Conservation (phyloP, 140 eudicot genomes). For the Cichorium intybus region DNA sequence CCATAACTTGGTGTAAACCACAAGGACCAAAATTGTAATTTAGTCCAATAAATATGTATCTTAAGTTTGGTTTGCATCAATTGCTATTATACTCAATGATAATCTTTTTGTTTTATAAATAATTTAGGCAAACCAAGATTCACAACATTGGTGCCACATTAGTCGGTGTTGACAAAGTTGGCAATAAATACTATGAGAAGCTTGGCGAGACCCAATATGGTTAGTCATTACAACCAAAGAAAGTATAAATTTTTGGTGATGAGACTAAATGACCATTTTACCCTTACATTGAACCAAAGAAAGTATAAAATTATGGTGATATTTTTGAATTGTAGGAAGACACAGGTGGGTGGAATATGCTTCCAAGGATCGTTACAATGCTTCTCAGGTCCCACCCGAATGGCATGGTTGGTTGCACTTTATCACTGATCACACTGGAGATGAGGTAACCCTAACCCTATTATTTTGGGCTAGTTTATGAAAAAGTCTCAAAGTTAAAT, state of each 20-base stretch:
- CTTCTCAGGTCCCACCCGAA: slow-evolving; percentile 97
- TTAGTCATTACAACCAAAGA: slow-evolving; percentile 30
- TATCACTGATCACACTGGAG: slow-evolving; percentile 93
- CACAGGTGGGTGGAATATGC: slow-evolving; percentile 99
- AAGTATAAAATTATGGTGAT: too few relatives aligned
- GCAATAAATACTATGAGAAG: slow-evolving; percentile 84
- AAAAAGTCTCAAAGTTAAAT: too few relatives aligned
- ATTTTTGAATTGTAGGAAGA: slow-evolving; percentile 48
- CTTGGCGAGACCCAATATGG: slow-evolving; percentile 79
- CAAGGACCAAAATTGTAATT: too few relatives aligned
- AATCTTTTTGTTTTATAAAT: slow-evolving; percentile 5
- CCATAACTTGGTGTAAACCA: too few relatives aligned
- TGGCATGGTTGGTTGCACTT: slow-evolving; percentile 98
- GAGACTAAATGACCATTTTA: too few relatives aligned
- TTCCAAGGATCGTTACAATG: slow-evolving; percentile 82
- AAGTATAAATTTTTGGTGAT: not conserved
- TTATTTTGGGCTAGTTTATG: too few relatives aligned
- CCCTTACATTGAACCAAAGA: too few relatives aligned
- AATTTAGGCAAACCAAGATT: slow-evolving; percentile 87
- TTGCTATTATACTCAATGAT: slow-evolving; percentile 1
- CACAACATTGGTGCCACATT: slow-evolving; percentile 91
- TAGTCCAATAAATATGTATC: too few relatives aligned
- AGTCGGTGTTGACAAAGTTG: slow-evolving; percentile 85
- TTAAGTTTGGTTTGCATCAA: not conserved
- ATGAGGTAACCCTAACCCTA: slow-evolving; percentile 68